Conservation (phyloP, 306 rosid species). For the Argentina anserina region DNA sequence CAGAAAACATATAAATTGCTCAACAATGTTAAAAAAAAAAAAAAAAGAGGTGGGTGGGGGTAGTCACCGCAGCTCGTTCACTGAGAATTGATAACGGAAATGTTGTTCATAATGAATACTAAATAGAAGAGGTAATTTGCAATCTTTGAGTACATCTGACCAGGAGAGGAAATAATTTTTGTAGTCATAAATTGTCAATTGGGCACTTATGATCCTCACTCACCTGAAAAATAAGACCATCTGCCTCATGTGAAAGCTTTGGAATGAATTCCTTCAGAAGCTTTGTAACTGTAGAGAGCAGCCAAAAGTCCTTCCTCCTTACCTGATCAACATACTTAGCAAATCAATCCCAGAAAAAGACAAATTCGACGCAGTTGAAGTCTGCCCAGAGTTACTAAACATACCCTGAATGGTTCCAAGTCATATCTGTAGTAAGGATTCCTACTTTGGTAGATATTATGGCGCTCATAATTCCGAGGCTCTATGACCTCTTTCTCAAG, state of each 20-base stretch:
- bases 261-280: constrained; percentile 86
- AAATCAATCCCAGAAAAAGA: constrained; percentile 26
- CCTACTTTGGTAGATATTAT: constrained; percentile 49
- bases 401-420: constrained; percentile 92
- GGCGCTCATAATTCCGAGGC: constrained; percentile 85
- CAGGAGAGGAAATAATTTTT: not conserved
- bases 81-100: not conserved
- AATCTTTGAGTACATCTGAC: not conserved
- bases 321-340: constrained; percentile 54
- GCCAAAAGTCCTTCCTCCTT: constrained; percentile 95
- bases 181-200: not conserved
- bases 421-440: constrained; percentile 80
- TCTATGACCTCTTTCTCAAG: constrained; percentile 97
- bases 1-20: not conserved
- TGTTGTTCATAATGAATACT: not conserved
- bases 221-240: constrained; percentile 98
- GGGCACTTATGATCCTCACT: constrained; percentile 12
- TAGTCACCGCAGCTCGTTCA: no score
- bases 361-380: not conserved
- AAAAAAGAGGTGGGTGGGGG: no score
- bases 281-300: constrained; percentile 86
- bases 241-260: constrained; percentile 88
- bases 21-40: no score
- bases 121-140: not conserved
- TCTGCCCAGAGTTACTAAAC: constrained; percentile 19